These are phyloP conservation scores for Aspergillus melleus DNA, from an alignment of 2,329 filamentous ascomycete species.

Conservation along the genomic window DNA sequence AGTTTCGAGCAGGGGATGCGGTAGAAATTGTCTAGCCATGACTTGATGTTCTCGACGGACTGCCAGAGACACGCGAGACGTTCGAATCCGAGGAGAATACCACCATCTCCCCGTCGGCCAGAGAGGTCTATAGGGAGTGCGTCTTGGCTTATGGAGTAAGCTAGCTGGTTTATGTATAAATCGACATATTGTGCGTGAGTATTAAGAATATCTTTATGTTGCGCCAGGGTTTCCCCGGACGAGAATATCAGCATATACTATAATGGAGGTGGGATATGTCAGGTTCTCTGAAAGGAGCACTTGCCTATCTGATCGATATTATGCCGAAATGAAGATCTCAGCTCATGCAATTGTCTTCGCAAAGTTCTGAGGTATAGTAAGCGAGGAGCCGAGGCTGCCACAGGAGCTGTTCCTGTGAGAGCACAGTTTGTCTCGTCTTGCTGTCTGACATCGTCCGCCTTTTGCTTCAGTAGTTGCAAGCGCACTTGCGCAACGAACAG, in stretches of 20 bases:
- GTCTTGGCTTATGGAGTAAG: slow-evolving; percentile 25
- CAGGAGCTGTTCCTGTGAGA: slow-evolving; percentile 8
- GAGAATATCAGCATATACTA: slow-evolving; percentile 5
- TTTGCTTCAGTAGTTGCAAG: slow-evolving; percentile 37
- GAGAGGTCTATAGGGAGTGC: slow-evolving; percentile 9
- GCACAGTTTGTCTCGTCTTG: slow-evolving; percentile 25
- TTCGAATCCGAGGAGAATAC: slow-evolving; percentile 26
- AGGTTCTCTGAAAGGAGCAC: slow-evolving; percentile 4
- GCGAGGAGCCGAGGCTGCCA: slow-evolving; percentile 13
- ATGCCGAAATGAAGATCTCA: slow-evolving; percentile 27
- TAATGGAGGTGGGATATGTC: background rate
- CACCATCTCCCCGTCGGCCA: slow-evolving; percentile 9
- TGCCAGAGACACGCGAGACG: slow-evolving; percentile 37
- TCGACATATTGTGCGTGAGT: slow-evolving; percentile 30
- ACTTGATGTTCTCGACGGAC: slow-evolving; percentile 35
- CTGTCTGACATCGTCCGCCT: slow-evolving; percentile 31
- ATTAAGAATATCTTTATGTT: slow-evolving; percentile 25
- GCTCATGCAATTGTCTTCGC: slow-evolving; percentile 32
- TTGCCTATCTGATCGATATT: slow-evolving; percentile 22
- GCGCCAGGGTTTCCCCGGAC: background rate
- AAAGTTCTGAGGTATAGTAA: slow-evolving; percentile 33
- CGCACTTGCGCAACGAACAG: slow-evolving; percentile 38
- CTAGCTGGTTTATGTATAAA: slow-evolving; percentile 30
- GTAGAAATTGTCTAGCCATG: slow-evolving; percentile 36
- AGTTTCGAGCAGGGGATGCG: slow-evolving; percentile 24